Evolutionary conservation across 1,284 basidiomycete species (phyloP), one percentile per base, ranked within the genome.

Genomic region (Pseudozyma sp.): DNA sequence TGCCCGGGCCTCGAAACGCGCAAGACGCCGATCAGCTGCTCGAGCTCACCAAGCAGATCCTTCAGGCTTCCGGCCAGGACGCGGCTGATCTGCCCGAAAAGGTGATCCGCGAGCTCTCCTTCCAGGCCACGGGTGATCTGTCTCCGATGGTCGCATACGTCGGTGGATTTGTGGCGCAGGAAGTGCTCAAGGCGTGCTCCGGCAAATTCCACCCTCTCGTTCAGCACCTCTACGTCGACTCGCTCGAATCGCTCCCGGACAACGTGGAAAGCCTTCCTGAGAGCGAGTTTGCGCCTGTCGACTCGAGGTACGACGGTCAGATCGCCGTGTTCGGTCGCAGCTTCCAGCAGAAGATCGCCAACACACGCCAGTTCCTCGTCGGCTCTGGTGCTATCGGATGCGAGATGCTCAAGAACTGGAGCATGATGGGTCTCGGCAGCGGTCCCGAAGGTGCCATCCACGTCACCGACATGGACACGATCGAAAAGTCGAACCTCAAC

Each of bases 361-460:
- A 94, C 83, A 90, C 94, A 84, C 89, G 92, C 45, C 93, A 99
- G 84, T 99, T 99, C 89, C 89, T 99, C 33, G 97, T 99, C 54
- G 97, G 97, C 8, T 92, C 96, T 24, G 97, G 97, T 65, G 97
- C 97, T 47, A 99, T 99, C 84, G 97, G 97, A 29, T 99, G 97
- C 84, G 97, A 99, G 87, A 99, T 99, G 97, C 87, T 99, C 82
- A 99, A 99, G 88, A 99, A 99, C 86, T 99, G 97, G 97, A 92
- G 93, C 80, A 94, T 99, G 94, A 97, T 99, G 90, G 97, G 97
- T 75, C 87, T 99, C 49, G 96, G 90, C 13, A 89, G 91, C 43
- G 94, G 93, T 4, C 87, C 90, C 14, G 87, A 91, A 55, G 97
- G 94, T 24, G 87, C 89, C 57, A 94, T 99, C 68, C 91, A 95